phyloP scores from a whole-genome alignment of 345 rosid species.

The Citrus reticulata region DNA sequence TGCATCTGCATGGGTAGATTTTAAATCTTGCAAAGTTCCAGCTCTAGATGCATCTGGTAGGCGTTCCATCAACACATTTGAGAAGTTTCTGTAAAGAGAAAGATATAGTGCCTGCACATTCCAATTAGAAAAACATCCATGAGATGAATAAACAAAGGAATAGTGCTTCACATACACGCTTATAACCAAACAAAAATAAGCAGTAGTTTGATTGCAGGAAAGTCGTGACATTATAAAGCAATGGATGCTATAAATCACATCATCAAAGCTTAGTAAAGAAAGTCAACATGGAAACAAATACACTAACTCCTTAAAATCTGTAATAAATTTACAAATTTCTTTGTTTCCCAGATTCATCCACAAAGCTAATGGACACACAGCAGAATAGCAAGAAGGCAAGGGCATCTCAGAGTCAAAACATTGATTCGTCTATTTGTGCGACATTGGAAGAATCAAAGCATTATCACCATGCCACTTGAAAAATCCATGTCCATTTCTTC shows the following conservation, averaged over 20 bases:
- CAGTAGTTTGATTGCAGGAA: neutral
- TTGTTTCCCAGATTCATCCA: neutral
- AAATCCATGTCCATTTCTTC: neutral
- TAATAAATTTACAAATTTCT: neutral
- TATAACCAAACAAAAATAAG: neutral
- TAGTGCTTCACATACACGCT: neutral
- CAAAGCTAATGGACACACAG: neutral
- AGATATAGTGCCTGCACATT: constrained; percentile 59
- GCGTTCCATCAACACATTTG: constrained; percentile 64
- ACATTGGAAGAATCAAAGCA: neutral
- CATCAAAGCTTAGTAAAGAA: neutral
- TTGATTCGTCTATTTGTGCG: neutral
- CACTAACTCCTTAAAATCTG: neutral
- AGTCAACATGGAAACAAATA: neutral
- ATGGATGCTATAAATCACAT: neutral
- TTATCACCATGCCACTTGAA: neutral
- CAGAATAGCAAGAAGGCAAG: too few relatives aligned
- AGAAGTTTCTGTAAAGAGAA: constrained; percentile 61
- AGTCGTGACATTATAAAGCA: neutral
- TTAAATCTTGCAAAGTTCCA: constrained; percentile 53
- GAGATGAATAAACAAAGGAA: neutral
- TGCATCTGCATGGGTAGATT: constrained; percentile 46
- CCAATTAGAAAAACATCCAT: constrained; percentile 7
- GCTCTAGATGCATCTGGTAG: constrained; percentile 72
- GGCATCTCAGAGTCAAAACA: too few relatives aligned